Evolutionary conservation across 2,329 filamentous ascomycete species (phyloP).

Genomic region (Dendryphion nanum): DNA sequence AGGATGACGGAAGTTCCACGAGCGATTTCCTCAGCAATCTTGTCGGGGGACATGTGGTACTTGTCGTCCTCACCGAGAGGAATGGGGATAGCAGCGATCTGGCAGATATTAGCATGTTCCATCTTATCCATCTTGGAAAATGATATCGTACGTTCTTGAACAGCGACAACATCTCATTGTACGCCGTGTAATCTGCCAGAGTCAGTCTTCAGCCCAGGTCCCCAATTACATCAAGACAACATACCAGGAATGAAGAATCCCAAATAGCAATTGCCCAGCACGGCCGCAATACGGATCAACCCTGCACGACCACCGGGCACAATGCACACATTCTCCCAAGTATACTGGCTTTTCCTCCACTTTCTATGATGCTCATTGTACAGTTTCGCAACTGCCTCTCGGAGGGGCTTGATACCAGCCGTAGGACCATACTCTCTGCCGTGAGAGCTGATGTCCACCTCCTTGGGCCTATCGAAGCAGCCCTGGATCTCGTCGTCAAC

Average conservation of each 20-base stretch:
- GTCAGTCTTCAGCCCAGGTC: constrained; percentile 11
- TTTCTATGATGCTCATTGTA: constrained; percentile 92
- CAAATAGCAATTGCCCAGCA: constrained; percentile 87
- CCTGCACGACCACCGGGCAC: constrained; percentile 91
- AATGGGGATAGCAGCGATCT: constrained; percentile 41
- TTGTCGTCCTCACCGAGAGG: constrained; percentile 81
- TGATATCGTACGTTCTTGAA: constrained; percentile 78
- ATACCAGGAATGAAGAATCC: constrained; percentile 82
- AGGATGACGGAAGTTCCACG: constrained; percentile 78
- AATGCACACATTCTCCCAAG: constrained; percentile 96
- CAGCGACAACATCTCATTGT: constrained; percentile 94
- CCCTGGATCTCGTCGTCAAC: constrained; percentile 91
- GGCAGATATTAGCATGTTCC: constrained; percentile 6
- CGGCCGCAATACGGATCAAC: constrained; percentile 90
- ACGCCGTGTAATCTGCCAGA: constrained; percentile 76
- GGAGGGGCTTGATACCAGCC: constrained; percentile 85
- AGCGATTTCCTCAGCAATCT: constrained; percentile 87
- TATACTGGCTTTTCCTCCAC: constrained; percentile 86
- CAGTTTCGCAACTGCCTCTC: constrained; percentile 83
- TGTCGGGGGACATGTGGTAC: constrained; percentile 91
- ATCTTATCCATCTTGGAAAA: too few relatives aligned
- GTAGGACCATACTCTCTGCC: constrained; percentile 89
- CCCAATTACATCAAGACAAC: constrained; percentile 5
- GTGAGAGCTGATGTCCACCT: constrained; percentile 73
- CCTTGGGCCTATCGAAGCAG: constrained; percentile 78